Evolutionary conservation across 2,329 filamentous ascomycete species (phyloP).

Genomic region (Hypoxylon sp.): DNA sequence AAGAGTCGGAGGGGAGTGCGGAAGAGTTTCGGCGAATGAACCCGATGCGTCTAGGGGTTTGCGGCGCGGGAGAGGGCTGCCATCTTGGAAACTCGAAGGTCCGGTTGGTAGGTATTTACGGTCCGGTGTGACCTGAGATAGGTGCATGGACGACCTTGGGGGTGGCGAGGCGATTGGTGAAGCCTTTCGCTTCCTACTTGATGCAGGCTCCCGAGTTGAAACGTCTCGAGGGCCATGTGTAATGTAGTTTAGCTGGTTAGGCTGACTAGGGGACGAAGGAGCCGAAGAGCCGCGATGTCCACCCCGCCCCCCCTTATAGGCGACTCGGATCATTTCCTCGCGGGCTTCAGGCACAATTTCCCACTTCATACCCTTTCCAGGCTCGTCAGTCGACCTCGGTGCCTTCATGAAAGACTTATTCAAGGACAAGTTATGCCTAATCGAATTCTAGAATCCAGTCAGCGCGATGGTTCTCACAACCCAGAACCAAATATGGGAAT

Average conservation of each 20-base stretch:
- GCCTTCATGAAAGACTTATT: conserved; percentile 97
- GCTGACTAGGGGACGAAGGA: conserved; percentile 74
- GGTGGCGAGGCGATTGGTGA: conserved; percentile 69
- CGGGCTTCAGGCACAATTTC: conserved; percentile 87
- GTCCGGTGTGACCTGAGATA: conserved; percentile 72
- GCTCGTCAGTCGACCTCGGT: conserved; percentile 91
- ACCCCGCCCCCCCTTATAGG: conserved; percentile 72
- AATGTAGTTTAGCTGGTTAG: conserved; percentile 72
- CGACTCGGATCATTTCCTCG: conserved; percentile 88
- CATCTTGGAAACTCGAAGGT: conserved; percentile 65
- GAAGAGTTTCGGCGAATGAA: conserved; percentile 65
- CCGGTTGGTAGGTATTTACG: conserved; percentile 61
- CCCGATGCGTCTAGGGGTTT: conserved; percentile 61
- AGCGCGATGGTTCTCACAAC: conserved; percentile 41
- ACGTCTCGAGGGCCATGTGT: conserved; percentile 71
- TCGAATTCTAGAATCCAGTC: conserved; percentile 79
- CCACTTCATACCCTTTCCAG: conserved; percentile 99
- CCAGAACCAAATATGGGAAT: background rate
- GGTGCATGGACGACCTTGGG: conserved; percentile 64
- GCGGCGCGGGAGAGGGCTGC: conserved; percentile 73
- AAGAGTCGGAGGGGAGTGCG: conserved; percentile 70
- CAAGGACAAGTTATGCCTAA: conserved; percentile 94
- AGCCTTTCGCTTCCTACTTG: conserved; percentile 70
- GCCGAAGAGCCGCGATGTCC: conserved; percentile 78
- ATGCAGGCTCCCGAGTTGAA: conserved; percentile 65